Percentiles rank a stretch among this genome's conserved stretches.
These are phyloP conservation scores for Capsella bursapastoris DNA, from an alignment of 345 rosid species.

Conservation along the genomic window DNA sequence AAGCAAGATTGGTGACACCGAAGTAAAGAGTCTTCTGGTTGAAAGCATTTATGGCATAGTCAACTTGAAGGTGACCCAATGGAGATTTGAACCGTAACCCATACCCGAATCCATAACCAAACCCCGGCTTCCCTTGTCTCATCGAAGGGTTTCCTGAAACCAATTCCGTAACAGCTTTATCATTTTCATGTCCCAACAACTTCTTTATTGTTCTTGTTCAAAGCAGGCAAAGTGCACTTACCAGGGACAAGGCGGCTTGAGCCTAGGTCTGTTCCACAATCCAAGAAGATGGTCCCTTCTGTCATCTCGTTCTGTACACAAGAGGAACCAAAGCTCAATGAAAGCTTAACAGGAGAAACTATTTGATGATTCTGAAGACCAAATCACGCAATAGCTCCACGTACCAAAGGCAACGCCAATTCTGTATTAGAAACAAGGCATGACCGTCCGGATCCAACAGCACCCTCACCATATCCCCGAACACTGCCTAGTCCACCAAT, in stretches of 20 bases:
- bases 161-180: conserved; percentile 10
- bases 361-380: conserved; percentile 3
- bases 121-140: conserved; percentile 88
- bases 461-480: conserved; percentile 95
- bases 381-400: conserved; percentile 12
- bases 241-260: conserved; percentile 77
- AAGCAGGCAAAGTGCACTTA: conserved; percentile 43
- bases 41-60: conserved; percentile 72
- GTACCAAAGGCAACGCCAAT: conserved; percentile 82
- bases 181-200: not conserved
- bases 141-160: conserved; percentile 84
- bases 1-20: conserved; percentile 80
- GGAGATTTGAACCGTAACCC: conserved; percentile 76
- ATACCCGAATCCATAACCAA: conserved; percentile 77
- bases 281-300: conserved; percentile 76
- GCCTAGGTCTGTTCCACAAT: conserved; percentile 78
- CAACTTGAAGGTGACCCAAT: conserved; percentile 68
- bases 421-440: conserved; percentile 88
- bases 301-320: conserved; percentile 61
- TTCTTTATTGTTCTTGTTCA: not conserved
- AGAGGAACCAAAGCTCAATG: conserved; percentile 16
- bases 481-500: conserved; percentile 90
- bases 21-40: conserved; percentile 78
- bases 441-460: conserved; percentile 92
- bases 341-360: not conserved